Base-by-base conservation (phyloP, 192 early-diverging fungal species). In the Linnemannia zychae region DNA sequence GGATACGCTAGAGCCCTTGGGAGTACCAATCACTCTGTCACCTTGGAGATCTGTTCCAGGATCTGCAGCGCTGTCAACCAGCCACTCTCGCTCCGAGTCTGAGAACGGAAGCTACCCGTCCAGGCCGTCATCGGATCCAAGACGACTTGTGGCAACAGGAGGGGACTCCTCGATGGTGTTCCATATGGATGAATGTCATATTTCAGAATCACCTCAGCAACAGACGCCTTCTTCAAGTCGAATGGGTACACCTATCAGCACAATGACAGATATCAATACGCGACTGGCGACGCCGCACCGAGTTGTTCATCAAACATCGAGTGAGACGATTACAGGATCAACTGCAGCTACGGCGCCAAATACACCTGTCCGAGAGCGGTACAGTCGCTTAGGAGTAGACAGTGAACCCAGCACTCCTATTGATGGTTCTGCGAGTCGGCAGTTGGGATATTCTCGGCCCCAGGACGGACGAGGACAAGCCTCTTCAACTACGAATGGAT, bases 131-230 rank as follows among this genome's bases (percentile, higher is more conserved):
- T 73, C 75, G 1, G 53, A 63, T 17, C 46, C 57, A 38, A 28
- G 46, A 15, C 65, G 46, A 52, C 57, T 63, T 22, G 66, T 66
- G 16, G 53, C 74, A 1, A 17, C 80, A 40, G 86, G 71, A 4
- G 86, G 87, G 24, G 86, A 77, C 47, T 11, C 57, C 1, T 68
- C 84, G 40, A 82, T 84, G 80, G 86, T 84, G n/a, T 84, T 80
- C 68, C 81, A 71, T 12, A 82, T 82, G 77, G 87, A 85, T 37
- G 83, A 85, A 31, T 78, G 40, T 31, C 83, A 76, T 34, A 28
- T 76, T 31, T 44, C 86, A 28, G 79, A 81, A 38, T 78, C 78
- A 0, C 77, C 76, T 4, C 50, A 24, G 37, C 34, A 24, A 15
- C 67, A 72, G 13, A 78, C 77, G 46, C 76, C 76, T 15, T 15